Evolutionary conservation across 176 grass and related monocot genomes (phyloP).

Genomic region (Echinochloa phyllopogon): DNA sequence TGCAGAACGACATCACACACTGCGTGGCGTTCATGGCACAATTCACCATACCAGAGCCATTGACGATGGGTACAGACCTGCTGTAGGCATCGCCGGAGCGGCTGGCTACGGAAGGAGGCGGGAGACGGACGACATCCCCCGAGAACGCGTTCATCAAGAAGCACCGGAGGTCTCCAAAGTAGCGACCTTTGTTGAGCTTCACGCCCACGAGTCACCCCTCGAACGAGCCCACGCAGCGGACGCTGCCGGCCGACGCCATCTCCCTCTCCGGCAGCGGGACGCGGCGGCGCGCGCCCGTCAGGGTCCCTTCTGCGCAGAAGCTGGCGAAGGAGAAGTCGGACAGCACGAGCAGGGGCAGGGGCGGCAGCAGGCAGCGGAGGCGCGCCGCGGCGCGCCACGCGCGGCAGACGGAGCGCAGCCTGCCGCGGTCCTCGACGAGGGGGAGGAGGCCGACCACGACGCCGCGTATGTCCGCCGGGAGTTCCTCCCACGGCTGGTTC

Average conservation of each 20-base stretch:
- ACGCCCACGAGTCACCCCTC: slow-evolving; percentile 41
- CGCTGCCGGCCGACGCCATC: not conserved
- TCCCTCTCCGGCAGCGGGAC: not conserved
- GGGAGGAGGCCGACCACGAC: not conserved
- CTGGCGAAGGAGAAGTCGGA: slow-evolving; percentile 22
- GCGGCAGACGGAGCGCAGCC: slow-evolving; percentile 35
- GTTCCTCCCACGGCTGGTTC: not conserved
- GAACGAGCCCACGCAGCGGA: slow-evolving; percentile 48
- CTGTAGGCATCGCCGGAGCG: slow-evolving; percentile 14
- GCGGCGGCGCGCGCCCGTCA: not conserved
- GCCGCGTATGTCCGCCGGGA: not conserved
- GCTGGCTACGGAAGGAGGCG: not conserved
- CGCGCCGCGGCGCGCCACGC: slow-evolving; percentile 26
- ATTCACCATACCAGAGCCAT: slow-evolving; percentile 32
- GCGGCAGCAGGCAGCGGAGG: slow-evolving; percentile 31
- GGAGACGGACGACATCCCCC: slow-evolving; percentile 19
- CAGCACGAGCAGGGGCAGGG: slow-evolving; percentile 43
- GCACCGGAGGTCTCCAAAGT: slow-evolving; percentile 33
- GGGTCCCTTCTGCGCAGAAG: not conserved
- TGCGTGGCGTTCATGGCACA: not conserved
- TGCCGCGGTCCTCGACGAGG: not conserved
- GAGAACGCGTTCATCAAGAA: slow-evolving; percentile 43
- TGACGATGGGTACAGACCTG: slow-evolving; percentile 36
- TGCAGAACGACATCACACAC: slow-evolving; percentile 45
- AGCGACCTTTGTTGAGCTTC: not conserved